These are phyloP conservation scores for Heliamphora exappendiculata DNA, from an alignment of 148 eudicot species.

Conservation along the genomic window DNA sequence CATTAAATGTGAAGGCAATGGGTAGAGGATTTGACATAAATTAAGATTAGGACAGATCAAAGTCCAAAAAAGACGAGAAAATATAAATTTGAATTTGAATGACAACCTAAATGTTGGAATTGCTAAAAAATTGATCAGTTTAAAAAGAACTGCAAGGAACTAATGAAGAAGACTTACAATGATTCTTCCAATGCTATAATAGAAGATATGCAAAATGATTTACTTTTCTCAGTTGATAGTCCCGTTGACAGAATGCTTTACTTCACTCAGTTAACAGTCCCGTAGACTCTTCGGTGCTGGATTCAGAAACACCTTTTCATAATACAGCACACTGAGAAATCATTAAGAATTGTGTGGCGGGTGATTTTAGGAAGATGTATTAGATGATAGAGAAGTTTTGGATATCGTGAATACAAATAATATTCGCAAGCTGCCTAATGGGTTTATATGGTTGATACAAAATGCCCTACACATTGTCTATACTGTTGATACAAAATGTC, in stretches of 20 bases:
- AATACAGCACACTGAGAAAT: not conserved
- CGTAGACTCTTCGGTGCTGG: not conserved
- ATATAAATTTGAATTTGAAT: too few species aligned
- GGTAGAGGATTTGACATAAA: too few species aligned
- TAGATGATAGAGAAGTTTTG: not conserved
- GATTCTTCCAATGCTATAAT: not conserved
- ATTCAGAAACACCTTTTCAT: not conserved
- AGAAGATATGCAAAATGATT: not conserved
- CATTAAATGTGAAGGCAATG: too few species aligned
- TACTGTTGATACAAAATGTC: not conserved
- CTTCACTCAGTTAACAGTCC: too few species aligned
- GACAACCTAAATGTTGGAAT: not conserved
- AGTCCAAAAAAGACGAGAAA: too few species aligned
- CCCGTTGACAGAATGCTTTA: too few species aligned
- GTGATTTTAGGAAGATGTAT: slow-evolving; percentile 1
- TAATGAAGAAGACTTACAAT: not conserved
- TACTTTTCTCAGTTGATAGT: not conserved
- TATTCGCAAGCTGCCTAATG: too few species aligned
- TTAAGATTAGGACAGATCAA: too few species aligned
- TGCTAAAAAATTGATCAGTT: not conserved
- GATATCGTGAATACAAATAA: not conserved
- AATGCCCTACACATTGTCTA: not conserved
- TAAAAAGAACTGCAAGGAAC: not conserved
- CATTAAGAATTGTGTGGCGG: not conserved
- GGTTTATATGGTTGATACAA: too few species aligned